Percentiles rank a stretch among this genome's conserved stretches.
These are phyloP conservation scores for Cyclotella baltica DNA, from an alignment of 108 stramenopile genomes.

Conservation along the genomic window DNA sequence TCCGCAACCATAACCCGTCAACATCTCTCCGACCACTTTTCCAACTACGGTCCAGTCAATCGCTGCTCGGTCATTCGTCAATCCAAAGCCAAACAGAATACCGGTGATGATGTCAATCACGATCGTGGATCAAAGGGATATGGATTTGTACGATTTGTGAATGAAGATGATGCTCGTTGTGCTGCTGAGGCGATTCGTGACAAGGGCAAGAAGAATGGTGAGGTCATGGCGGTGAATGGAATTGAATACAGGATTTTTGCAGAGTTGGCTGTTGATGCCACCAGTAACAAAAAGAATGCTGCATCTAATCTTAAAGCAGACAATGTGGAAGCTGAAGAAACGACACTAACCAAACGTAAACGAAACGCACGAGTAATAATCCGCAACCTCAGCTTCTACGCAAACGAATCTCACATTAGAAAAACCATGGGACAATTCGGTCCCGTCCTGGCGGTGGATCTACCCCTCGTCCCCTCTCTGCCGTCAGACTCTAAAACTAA, in stretches of 20 bases:
- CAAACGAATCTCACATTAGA: constrained; percentile 76
- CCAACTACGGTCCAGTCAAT: constrained; percentile 87
- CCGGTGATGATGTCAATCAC: constrained; percentile 26
- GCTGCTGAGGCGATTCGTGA: constrained; percentile 53
- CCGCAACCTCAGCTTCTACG: constrained; percentile 90
- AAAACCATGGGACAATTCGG: constrained; percentile 77
- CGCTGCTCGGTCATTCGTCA: constrained; percentile 77
- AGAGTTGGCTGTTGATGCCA: constrained; percentile 60
- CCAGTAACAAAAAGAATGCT: constrained; percentile 22
- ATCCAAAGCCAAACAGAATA: constrained; percentile 21
- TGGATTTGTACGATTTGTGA: constrained; percentile 83
- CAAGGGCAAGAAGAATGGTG: constrained; percentile 40
- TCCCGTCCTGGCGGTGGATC: constrained; percentile 72
- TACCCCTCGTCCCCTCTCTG: constrained; percentile 71
- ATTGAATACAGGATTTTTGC: constrained; percentile 60
- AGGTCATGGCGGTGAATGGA: constrained; percentile 63
- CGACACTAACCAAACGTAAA: constrained; percentile 56
- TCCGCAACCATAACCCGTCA: constrained; percentile 66
- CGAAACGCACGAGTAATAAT: constrained; percentile 84
- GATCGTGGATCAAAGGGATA: constrained; percentile 60
- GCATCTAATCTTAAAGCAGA: constrained; percentile 8
- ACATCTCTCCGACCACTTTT: constrained; percentile 80
- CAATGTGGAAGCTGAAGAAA: constrained; percentile 6
- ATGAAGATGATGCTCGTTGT: constrained; percentile 69
- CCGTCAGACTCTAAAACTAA: constrained; percentile 6